phyloP scores from a whole-genome alignment of 768 basidiomycete species.

The Panus rudis region DNA sequence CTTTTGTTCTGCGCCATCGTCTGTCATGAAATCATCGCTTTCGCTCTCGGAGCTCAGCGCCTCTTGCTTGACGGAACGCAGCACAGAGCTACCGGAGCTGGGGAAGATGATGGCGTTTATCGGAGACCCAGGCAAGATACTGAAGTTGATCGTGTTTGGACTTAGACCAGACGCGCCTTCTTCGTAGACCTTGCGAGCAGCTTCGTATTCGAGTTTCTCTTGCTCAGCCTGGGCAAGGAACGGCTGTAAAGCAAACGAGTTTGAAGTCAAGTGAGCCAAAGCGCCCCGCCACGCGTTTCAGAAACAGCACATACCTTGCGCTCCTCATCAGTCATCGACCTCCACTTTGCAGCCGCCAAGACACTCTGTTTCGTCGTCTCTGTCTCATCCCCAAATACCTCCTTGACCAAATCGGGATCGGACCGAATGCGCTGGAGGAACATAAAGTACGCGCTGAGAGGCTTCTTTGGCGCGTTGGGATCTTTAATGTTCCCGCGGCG shows the following conservation, averaged over 20 bases:
- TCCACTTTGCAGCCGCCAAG: constrained; percentile 88
- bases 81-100: constrained; percentile 20
- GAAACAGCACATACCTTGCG: constrained; percentile 57
- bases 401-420: constrained; percentile 62
- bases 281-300: background rate
- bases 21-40: constrained; percentile 32
- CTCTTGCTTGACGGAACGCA: constrained; percentile 46
- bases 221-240: constrained; percentile 91
- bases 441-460: constrained; percentile 91
- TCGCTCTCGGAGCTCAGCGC: constrained; percentile 67
- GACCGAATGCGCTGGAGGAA: constrained; percentile 88
- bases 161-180: constrained; percentile 65
- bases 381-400: constrained; percentile 83
- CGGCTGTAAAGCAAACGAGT: constrained; percentile 42
- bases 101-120: constrained; percentile 36
- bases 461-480: constrained; percentile 95
- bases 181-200: constrained; percentile 79
- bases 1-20: too few relatives aligned
- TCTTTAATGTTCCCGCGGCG: constrained; percentile 94
- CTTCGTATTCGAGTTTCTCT: constrained; percentile 92
- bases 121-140: constrained; percentile 64
- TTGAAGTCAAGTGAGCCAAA: background rate
- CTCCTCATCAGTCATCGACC: constrained; percentile 88
- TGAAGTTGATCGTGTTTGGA: constrained; percentile 78
- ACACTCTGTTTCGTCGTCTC: constrained; percentile 96